These are phyloP conservation scores for Kwoniella botswanensis DNA, from an alignment of 768 basidiomycete genomes.

Conservation along the genomic window DNA sequence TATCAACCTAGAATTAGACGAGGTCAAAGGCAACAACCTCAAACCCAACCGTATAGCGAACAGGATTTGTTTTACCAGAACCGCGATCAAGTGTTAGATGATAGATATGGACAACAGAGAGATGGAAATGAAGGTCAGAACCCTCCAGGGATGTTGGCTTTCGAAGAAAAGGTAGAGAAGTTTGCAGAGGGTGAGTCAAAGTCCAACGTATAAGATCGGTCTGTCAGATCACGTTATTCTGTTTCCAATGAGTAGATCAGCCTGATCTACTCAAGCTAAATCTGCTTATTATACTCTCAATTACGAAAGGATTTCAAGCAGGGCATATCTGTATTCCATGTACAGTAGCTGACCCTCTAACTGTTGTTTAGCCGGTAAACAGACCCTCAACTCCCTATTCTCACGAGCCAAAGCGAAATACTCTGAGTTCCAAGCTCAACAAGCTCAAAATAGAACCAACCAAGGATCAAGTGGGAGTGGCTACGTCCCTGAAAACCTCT, in stretches of 20 bases:
- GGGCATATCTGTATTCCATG: too few species aligned
- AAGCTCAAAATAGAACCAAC: constrained; percentile 22
- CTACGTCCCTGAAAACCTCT: constrained; percentile 25
- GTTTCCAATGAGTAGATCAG: neutral
- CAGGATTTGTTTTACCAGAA: constrained; percentile 15
- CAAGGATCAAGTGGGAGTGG: constrained; percentile 7
- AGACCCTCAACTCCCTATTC: constrained; percentile 54
- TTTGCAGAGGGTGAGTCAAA: constrained; percentile 51
- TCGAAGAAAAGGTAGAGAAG: constrained; percentile 54
- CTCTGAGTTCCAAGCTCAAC: constrained; percentile 48
- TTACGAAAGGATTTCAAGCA: too few species aligned
- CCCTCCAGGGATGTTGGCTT: constrained; percentile 47
- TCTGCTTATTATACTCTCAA: too few species aligned
- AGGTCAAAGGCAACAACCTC: constrained; percentile 7
- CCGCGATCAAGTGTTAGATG: neutral
- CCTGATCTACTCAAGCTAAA: neutral
- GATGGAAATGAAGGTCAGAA: constrained; percentile 27
- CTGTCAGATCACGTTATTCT: neutral
- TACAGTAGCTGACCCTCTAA: too few species aligned
- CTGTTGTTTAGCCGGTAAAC: constrained; percentile 44
- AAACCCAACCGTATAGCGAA: constrained; percentile 7
- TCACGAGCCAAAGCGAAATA: constrained; percentile 51
- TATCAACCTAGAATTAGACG: constrained; percentile 56
- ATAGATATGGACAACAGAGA: constrained; percentile 9
- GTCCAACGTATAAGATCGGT: too few species aligned